Percentiles rank a stretch among this genome's conserved stretches.
Evolutionary conservation across 129 eudicot genomes (phyloP).

Genomic region (Oenanthe sinensis): DNA sequence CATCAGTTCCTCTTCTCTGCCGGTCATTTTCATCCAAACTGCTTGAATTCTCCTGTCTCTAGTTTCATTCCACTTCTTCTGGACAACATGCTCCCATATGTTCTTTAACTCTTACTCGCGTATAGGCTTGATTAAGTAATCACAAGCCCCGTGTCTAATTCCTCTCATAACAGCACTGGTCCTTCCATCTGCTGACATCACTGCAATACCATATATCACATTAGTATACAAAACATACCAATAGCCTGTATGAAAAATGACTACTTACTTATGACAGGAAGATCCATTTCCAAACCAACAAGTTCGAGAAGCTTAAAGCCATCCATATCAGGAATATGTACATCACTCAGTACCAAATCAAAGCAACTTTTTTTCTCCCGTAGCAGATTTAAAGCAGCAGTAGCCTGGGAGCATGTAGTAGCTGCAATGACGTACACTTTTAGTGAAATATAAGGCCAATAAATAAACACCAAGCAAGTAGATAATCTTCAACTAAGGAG

Average conservation of each 20-base stretch:
- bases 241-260: background rate
- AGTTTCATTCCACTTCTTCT: slow-evolving; percentile 56
- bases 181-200: slow-evolving; percentile 84
- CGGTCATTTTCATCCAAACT: slow-evolving; percentile 56
- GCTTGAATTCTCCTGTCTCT: slow-evolving; percentile 58
- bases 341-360: slow-evolving; percentile 68
- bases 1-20: slow-evolving; percentile 45
- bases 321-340: slow-evolving; percentile 86
- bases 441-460: background rate
- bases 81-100: slow-evolving; percentile 82
- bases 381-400: slow-evolving; percentile 51
- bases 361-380: slow-evolving; percentile 53
- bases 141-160: slow-evolving; percentile 75
- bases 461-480: background rate
- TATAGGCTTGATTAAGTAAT: slow-evolving; percentile 72
- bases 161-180: slow-evolving; percentile 62
- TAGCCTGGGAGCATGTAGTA: slow-evolving; percentile 57
- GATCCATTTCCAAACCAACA: slow-evolving; percentile 77
- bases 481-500: background rate
- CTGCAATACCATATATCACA: slow-evolving; percentile 23
- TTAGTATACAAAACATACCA: slow-evolving; percentile 12
- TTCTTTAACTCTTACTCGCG: slow-evolving; percentile 69
- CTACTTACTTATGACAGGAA: slow-evolving; percentile 70
- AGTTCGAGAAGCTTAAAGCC: slow-evolving; percentile 78
- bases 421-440: slow-evolving; percentile 36